phyloP scores from a whole-genome alignment of 257 asterid genomes.

The Nicotiana attenuata region DNA sequence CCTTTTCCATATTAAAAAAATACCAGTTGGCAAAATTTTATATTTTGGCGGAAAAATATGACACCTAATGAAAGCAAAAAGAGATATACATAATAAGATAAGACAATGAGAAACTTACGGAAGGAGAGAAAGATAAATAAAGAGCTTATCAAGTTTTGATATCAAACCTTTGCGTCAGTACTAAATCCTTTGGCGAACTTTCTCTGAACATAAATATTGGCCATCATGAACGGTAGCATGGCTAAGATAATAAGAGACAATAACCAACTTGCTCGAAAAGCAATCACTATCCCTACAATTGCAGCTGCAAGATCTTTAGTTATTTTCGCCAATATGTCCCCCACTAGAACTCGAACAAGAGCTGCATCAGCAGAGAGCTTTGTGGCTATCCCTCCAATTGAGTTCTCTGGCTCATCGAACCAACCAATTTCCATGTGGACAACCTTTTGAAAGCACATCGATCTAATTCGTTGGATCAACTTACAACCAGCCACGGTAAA shows the following conservation, averaged over 20 bases:
- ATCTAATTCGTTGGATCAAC: slow-evolving; percentile 46
- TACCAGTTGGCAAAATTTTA: too few relatives aligned
- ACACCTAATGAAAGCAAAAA: too few relatives aligned
- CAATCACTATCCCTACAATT: slow-evolving; percentile 45
- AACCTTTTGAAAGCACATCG: slow-evolving; percentile 55
- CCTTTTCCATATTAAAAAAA: too few relatives aligned
- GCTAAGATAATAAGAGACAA: slow-evolving; percentile 53
- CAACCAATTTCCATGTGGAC: slow-evolving; percentile 65
- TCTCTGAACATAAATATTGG: slow-evolving; percentile 44
- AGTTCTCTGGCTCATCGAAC: slow-evolving; percentile 50
- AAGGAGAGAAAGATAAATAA: neutral
- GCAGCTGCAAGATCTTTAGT: slow-evolving; percentile 52
- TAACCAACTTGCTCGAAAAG: slow-evolving; percentile 71
- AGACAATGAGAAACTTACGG: too few relatives aligned
- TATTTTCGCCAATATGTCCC: slow-evolving; percentile 49
- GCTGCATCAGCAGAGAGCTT: slow-evolving; percentile 67
- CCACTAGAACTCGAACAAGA: slow-evolving; percentile 51
- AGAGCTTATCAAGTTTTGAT: neutral
- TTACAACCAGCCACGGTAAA: slow-evolving; percentile 61
- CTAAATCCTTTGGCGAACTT: slow-evolving; percentile 54
- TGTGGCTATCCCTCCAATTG: slow-evolving; percentile 63
- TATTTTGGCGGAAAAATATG: too few relatives aligned
- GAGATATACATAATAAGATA: too few relatives aligned
- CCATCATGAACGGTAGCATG: slow-evolving; percentile 49
- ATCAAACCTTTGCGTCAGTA: slow-evolving; percentile 53